A percentile compares a stretch with the other conserved stretches of the same genome.
These are phyloP conservation scores for Xylaria hypoxylon DNA, from an alignment of 2,329 filamentous ascomycete species.

Conservation along the genomic window DNA sequence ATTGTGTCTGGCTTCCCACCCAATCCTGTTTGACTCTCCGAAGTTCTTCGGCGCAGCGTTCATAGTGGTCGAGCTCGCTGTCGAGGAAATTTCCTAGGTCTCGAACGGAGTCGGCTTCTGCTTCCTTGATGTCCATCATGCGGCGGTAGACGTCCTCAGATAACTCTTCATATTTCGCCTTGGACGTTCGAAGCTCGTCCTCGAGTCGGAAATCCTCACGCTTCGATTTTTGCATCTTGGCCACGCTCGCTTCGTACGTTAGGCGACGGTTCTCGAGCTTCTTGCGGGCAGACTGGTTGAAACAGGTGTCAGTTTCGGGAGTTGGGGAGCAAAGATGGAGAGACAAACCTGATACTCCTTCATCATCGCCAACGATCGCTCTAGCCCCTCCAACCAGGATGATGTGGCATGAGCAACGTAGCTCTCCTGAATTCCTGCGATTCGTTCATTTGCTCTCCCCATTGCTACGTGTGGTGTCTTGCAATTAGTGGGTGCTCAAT, in stretches of 20 bases:
- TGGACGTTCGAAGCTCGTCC: slow-evolving; percentile 89
- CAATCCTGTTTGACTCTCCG: slow-evolving; percentile 64
- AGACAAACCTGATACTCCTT: slow-evolving; percentile 90
- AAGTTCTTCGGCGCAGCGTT: slow-evolving; percentile 88
- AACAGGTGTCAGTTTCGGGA: slow-evolving; percentile 33
- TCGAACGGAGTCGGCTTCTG: slow-evolving; percentile 83
- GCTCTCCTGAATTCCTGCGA: slow-evolving; percentile 85
- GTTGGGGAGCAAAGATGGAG: background rate
- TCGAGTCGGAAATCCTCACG: slow-evolving; percentile 93
- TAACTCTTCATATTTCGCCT: slow-evolving; percentile 96
- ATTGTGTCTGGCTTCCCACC: slow-evolving; percentile 48
- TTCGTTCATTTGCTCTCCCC: slow-evolving; percentile 87
- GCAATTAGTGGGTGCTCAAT: slow-evolving; percentile 27
- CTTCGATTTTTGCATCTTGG: slow-evolving; percentile 93
- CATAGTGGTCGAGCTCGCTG: slow-evolving; percentile 89
- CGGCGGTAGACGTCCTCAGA: slow-evolving; percentile 90
- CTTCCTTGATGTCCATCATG: slow-evolving; percentile 97
- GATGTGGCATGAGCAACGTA: slow-evolving; percentile 82
- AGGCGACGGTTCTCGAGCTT: slow-evolving; percentile 91
- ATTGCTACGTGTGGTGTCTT: slow-evolving; percentile 62
- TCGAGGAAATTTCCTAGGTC: slow-evolving; percentile 87
- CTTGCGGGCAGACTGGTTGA: slow-evolving; percentile 76
- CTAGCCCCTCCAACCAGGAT: slow-evolving; percentile 91
- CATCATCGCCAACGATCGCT: slow-evolving; percentile 91
- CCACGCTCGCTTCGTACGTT: slow-evolving; percentile 88